Percentiles rank a stretch among this genome's conserved stretches.
phyloP scores from a whole-genome alignment of 164 flowering plant genomes.

The Chimonanthus praecox region DNA sequence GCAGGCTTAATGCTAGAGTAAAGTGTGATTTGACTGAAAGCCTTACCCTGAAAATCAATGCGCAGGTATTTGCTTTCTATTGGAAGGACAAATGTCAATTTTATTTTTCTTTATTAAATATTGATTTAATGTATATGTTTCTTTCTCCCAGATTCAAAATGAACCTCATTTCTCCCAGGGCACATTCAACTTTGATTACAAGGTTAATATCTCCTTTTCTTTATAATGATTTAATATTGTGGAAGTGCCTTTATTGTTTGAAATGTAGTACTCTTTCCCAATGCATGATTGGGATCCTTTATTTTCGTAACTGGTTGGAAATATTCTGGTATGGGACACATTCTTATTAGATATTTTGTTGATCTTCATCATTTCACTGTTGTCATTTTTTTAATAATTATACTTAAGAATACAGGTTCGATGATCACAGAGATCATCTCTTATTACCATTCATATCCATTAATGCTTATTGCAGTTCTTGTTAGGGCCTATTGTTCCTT shows the following conservation, averaged over 20 bases:
- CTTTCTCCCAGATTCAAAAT: slow-evolving; percentile 44
- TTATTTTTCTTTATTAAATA: background rate
- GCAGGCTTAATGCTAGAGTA: slow-evolving; percentile 71
- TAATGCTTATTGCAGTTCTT: too few species aligned
- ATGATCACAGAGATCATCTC: too few species aligned
- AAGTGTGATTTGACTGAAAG: slow-evolving; percentile 74
- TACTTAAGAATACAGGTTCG: too few species aligned
- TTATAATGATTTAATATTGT: background rate
- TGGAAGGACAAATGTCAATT: background rate
- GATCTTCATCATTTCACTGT: too few species aligned
- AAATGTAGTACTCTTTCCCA: too few species aligned
- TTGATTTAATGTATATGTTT: background rate
- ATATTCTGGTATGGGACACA: too few species aligned
- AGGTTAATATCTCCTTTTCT: slow-evolving; percentile 37
- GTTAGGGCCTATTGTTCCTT: too few species aligned
- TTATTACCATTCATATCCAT: too few species aligned
- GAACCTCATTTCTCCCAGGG: slow-evolving; percentile 97
- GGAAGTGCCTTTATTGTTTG: background rate
- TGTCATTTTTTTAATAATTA: too few species aligned
- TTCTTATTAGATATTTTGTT: too few species aligned
- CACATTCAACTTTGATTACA: slow-evolving; percentile 80
- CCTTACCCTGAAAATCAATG: slow-evolving; percentile 71
- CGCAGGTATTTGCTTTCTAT: slow-evolving; percentile 45
- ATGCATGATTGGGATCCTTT: too few species aligned
- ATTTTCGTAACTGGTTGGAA: too few species aligned